Percentiles rank a stretch among this genome's conserved stretches.
phyloP scores from a whole-genome alignment of 1,139 yeast genomes.

The Kodamaea arcana region DNA sequence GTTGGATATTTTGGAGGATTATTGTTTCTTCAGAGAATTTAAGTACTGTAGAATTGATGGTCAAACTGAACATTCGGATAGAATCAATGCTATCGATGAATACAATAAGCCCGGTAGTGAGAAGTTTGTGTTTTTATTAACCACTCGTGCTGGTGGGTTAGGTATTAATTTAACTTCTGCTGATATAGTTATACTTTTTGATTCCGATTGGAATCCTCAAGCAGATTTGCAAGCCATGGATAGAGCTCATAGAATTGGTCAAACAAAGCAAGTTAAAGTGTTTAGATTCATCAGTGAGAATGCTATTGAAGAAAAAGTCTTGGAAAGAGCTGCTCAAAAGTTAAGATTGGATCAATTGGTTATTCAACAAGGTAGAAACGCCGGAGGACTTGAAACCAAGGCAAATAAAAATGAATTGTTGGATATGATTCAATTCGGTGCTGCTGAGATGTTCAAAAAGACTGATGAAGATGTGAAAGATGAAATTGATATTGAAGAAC shows the following conservation, averaged over 20 bases:
- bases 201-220: slow-evolving; percentile 86
- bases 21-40: slow-evolving; percentile 63
- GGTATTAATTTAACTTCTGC: slow-evolving; percentile 79
- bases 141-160: slow-evolving; percentile 85
- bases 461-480: slow-evolving; percentile 23
- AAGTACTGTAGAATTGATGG: slow-evolving; percentile 79
- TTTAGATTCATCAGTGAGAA: slow-evolving; percentile 74
- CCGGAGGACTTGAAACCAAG: slow-evolving; percentile 39
- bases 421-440: slow-evolving; percentile 81
- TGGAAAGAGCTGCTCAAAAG: slow-evolving; percentile 78
- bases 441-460: slow-evolving; percentile 53
- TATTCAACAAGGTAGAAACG: slow-evolving; percentile 68
- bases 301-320: slow-evolving; percentile 76
- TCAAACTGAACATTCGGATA: slow-evolving; percentile 72
- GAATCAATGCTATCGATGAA: slow-evolving; percentile 73
- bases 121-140: slow-evolving; percentile 65
- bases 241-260: slow-evolving; percentile 85
- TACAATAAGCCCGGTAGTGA: slow-evolving; percentile 67
- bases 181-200: slow-evolving; percentile 68
- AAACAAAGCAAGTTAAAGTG: slow-evolving; percentile 75
- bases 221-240: slow-evolving; percentile 89
- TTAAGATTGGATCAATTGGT: slow-evolving; percentile 75
- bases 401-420: slow-evolving; percentile 66
- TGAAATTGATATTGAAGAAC: slow-evolving; percentile 61
- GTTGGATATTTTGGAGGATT: slow-evolving; percentile 76